phyloP scores from a whole-genome alignment of 345 rosid species.

The Gossypium ekmanianum region DNA sequence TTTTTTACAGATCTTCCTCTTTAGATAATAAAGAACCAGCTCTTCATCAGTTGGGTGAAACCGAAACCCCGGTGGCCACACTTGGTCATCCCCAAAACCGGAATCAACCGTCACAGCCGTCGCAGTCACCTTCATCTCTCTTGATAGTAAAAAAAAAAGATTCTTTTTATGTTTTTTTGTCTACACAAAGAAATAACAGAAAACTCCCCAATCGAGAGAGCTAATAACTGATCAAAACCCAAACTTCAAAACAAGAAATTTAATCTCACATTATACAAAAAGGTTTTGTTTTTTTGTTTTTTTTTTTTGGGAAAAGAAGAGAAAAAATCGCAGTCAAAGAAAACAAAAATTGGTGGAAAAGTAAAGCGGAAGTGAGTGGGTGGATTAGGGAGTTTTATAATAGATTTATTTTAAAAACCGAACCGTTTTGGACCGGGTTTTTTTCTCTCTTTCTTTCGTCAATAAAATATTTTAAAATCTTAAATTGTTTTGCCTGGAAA shows the following conservation, averaged over 20 bases:
- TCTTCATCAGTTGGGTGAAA: slow-evolving; percentile 97
- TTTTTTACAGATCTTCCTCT: slow-evolving; percentile 68
- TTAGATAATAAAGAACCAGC: slow-evolving; percentile 64
- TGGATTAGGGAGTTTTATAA: neutral
- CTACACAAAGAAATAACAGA: neutral
- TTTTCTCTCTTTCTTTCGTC: neutral
- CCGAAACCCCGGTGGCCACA: slow-evolving; percentile 88
- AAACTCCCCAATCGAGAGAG: neutral
- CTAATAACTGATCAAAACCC: neutral
- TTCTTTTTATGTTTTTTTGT: neutral
- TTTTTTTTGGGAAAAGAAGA: neutral
- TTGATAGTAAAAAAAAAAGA: neutral
- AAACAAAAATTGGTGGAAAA: neutral
- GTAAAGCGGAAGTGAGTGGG: neutral
- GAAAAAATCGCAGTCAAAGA: neutral
- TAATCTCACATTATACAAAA: neutral
- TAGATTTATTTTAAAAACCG: neutral
- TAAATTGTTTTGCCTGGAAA: neutral
- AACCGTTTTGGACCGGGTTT: neutral
- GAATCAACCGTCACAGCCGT: slow-evolving; percentile 11
- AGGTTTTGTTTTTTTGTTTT: no score
- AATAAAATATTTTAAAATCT: no score
- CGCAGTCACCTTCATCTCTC: neutral
- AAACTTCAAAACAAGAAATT: neutral
- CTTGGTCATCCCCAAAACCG: slow-evolving; percentile 27